phyloP scores from a whole-genome alignment of 2,329 filamentous ascomycete genomes.

The Aspergillus caelatus region DNA sequence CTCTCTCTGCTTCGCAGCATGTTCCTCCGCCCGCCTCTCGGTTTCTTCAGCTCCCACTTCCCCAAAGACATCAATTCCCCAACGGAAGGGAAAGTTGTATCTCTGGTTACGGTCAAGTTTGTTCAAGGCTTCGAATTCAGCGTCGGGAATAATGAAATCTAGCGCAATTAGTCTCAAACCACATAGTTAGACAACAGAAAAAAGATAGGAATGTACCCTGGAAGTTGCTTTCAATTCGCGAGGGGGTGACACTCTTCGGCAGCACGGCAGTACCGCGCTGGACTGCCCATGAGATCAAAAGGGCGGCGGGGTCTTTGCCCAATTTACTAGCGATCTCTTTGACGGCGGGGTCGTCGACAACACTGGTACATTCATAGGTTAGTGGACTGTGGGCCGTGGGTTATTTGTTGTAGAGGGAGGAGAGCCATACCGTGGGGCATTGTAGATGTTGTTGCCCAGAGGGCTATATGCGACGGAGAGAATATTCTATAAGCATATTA shows the following conservation, averaged over 20 bases:
- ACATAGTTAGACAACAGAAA: background rate
- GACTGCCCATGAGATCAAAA: conserved; percentile 59
- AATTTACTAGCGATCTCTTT: conserved; percentile 65
- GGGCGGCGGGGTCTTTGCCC: conserved; percentile 59
- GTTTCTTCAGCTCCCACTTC: conserved; percentile 39
- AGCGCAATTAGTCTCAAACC: background rate
- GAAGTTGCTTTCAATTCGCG: conserved; percentile 55
- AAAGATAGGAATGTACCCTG: conserved; percentile 32
- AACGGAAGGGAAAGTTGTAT: conserved; percentile 42
- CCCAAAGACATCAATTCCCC: conserved; percentile 43
- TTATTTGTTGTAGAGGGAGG: background rate
- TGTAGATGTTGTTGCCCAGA: conserved; percentile 53
- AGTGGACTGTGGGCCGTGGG: background rate
- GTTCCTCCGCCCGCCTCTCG: conserved; percentile 31
- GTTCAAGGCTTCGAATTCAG: conserved; percentile 37
- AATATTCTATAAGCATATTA: conserved; percentile 35
- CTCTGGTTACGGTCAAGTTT: conserved; percentile 39
- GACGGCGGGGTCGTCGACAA: conserved; percentile 63
- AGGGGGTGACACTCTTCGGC: conserved; percentile 58
- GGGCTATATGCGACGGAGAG: conserved; percentile 64
- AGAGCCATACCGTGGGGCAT: conserved; percentile 29
- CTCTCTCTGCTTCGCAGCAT: conserved; percentile 28
- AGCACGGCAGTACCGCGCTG: conserved; percentile 58
- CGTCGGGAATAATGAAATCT: conserved; percentile 39
- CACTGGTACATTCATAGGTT: conserved; percentile 37